phyloP scores from a whole-genome alignment of 139 green algal species.

The Chlorella sorokiniana region DNA sequence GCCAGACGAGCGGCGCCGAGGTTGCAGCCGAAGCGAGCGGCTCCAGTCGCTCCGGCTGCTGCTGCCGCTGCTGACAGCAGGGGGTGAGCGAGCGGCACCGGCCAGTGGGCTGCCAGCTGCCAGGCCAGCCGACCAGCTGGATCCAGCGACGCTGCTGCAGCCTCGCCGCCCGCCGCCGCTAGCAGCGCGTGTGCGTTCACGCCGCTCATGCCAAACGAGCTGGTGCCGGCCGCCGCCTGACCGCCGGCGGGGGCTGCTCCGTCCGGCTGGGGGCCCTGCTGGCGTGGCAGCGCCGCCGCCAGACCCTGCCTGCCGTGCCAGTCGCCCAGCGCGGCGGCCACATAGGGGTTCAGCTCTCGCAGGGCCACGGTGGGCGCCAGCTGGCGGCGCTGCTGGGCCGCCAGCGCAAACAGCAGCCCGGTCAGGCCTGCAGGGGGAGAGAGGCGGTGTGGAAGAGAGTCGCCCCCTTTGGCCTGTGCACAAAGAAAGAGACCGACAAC shows the following conservation, averaged over 20 bases:
- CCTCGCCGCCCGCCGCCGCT: background rate
- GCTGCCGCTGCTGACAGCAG: background rate
- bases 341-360: slow-evolving; percentile 70
- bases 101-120: slow-evolving; percentile 26
- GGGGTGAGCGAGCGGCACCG: background rate
- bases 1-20: slow-evolving; percentile 11
- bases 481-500: background rate
- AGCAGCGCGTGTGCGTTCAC: slow-evolving; percentile 53
- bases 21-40: slow-evolving; percentile 12
- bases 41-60: background rate
- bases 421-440: slow-evolving; percentile 42
- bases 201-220: slow-evolving; percentile 52
- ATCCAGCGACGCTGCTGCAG: background rate
- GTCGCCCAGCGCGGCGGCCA: slow-evolving; percentile 30
- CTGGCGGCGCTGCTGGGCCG: background rate
- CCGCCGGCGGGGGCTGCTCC: background rate
- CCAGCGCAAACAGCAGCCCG: slow-evolving; percentile 63
- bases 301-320: background rate
- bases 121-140: background rate
- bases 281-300: slow-evolving; percentile 1
- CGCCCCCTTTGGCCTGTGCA: background rate
- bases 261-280: background rate
- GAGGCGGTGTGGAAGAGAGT: background rate
- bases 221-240: slow-evolving; percentile 23
- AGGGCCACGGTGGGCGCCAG: slow-evolving; percentile 61